Conservation (phyloP, 805 yeast genomes). For the Ogataea methanolica region DNA sequence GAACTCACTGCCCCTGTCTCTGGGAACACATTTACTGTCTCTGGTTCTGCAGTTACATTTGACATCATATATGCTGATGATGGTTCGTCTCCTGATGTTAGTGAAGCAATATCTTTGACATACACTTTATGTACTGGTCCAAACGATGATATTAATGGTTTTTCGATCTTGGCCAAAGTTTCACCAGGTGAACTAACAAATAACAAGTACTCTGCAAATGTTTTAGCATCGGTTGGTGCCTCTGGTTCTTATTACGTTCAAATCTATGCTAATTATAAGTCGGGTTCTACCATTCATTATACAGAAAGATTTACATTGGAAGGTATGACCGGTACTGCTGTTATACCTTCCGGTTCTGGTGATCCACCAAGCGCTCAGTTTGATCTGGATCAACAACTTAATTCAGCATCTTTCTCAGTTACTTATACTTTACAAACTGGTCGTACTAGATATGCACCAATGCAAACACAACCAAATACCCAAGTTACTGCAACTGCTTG, state of each 20-base stretch:
- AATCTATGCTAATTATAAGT: slow-evolving; percentile 42
- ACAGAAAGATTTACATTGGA: slow-evolving; percentile 58
- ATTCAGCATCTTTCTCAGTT: slow-evolving; percentile 53
- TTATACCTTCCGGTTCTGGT: slow-evolving; percentile 43
- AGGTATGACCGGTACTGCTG: slow-evolving; percentile 65
- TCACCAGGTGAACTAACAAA: slow-evolving; percentile 29
- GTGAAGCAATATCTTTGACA: slow-evolving; percentile 40
- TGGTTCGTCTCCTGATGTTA: slow-evolving; percentile 42
- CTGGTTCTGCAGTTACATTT: slow-evolving; percentile 32
- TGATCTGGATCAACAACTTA: slow-evolving; percentile 39
- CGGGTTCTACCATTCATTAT: slow-evolving; percentile 59
- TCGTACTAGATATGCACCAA: slow-evolving; percentile 75
- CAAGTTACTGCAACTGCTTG: slow-evolving; percentile 62
- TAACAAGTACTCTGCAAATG: slow-evolving; percentile 36
- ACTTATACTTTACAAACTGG: slow-evolving; percentile 82
- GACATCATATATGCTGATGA: slow-evolving; percentile 56
- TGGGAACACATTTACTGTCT: slow-evolving; percentile 37
- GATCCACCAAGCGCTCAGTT: slow-evolving; percentile 39
- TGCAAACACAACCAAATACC: slow-evolving; percentile 85
- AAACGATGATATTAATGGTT: slow-evolving; percentile 40
- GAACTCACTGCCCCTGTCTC: slow-evolving; percentile 36
- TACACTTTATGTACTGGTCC: slow-evolving; percentile 69
- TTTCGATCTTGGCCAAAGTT: slow-evolving; percentile 29
- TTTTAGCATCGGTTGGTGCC: slow-evolving; percentile 43
- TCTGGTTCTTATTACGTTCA: slow-evolving; percentile 75